Conservation (phyloP, 768 basidiomycete genomes). For the Lentinula detonsa region DNA sequence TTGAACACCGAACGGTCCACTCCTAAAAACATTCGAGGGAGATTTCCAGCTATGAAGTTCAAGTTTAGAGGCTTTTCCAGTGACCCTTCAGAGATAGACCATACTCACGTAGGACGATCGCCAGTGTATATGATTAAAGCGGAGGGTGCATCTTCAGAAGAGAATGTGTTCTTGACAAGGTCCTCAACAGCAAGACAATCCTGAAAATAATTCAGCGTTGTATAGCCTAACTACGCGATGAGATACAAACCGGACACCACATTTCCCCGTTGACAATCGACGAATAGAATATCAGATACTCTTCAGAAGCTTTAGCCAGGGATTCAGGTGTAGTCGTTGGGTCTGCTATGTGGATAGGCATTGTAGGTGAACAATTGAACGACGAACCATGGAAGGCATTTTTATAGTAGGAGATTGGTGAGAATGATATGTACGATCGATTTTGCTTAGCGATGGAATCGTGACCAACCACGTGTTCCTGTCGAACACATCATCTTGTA, state of each 20-base stretch:
- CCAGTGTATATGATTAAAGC: constrained; percentile 69
- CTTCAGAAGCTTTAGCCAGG: constrained; percentile 36
- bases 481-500: too few species aligned
- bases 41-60: constrained; percentile 55
- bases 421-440: neutral
- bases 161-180: constrained; percentile 47
- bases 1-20: constrained; percentile 54
- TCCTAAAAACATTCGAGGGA: constrained; percentile 50
- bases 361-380: constrained; percentile 14
- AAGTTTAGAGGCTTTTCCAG: neutral
- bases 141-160: constrained; percentile 33
- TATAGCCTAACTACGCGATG: neutral
- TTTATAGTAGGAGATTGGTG: neutral
- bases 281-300: constrained; percentile 65
- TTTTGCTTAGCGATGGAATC: neutral
- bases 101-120: constrained; percentile 45
- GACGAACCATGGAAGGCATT: neutral
- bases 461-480: neutral
- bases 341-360: constrained; percentile 45
- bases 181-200: constrained; percentile 64
- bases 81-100: neutral
- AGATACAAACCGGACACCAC: constrained; percentile 64
- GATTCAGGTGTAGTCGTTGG: constrained; percentile 27
- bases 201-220: constrained; percentile 22
- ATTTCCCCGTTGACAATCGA: constrained; percentile 54